Evolutionary conservation across 306 rosid species (phyloP).

Genomic region (Trichosanthes truncata): DNA sequence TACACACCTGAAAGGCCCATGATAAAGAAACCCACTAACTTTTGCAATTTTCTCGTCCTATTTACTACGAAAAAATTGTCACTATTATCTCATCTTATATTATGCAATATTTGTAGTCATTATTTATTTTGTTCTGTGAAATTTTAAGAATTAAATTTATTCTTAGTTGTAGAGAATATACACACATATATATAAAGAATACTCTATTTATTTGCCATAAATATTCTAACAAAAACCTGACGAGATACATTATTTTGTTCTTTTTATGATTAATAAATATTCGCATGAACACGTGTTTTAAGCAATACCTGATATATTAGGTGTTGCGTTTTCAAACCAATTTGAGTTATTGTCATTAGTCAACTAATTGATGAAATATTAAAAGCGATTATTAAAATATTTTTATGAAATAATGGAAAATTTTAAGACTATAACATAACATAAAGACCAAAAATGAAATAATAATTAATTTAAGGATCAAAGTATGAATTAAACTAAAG

Average conservation of each 20-base stretch:
- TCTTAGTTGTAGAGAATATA: neutral
- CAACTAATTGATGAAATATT: neutral
- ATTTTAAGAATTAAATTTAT: neutral
- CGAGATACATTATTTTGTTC: neutral
- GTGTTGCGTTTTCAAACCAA: neutral
- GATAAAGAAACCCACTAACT: neutral
- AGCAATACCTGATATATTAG: neutral
- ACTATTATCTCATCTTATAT: neutral
- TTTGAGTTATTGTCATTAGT: neutral
- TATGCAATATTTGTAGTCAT: neutral
- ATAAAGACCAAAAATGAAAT: neutral
- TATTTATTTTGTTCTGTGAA: neutral
- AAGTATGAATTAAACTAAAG: no score
- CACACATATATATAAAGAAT: no score
- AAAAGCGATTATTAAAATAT: neutral
- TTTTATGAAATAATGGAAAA: neutral
- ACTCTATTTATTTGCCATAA: neutral
- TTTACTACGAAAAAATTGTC: neutral
- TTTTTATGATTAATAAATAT: neutral
- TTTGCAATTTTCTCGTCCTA: neutral
- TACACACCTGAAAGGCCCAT: neutral
- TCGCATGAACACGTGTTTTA: neutral
- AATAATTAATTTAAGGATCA: neutral
- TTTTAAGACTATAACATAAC: no score
- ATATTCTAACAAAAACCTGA: neutral